Percentiles rank a stretch among this genome's conserved stretches.
Evolutionary conservation across 495 filamentous ascomycete genomes (phyloP).

Genomic region (Tetracladium setigerum): DNA sequence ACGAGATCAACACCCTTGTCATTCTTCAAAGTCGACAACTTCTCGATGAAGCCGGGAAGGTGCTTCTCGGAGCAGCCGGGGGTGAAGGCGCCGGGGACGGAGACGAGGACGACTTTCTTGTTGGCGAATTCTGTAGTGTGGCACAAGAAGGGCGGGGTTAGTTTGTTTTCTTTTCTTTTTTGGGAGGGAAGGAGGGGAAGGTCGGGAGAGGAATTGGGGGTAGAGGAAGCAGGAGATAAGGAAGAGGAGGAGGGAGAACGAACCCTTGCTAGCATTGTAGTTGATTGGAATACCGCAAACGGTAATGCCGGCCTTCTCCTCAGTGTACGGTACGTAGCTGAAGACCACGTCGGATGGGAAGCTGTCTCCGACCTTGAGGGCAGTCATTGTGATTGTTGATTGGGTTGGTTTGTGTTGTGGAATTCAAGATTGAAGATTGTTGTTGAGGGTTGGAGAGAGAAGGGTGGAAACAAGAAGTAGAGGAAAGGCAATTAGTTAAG

Average conservation of each 20-base stretch:
- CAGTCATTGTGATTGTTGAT: slow-evolving; percentile 49
- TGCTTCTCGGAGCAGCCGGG: slow-evolving; percentile 85
- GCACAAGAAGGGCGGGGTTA: neutral
- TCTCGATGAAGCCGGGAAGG: slow-evolving; percentile 77
- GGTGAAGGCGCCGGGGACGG: slow-evolving; percentile 92
- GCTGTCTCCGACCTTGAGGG: slow-evolving; percentile 68
- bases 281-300: slow-evolving; percentile 71
- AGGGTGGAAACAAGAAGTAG: too few species aligned
- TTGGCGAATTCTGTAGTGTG: slow-evolving; percentile 56
- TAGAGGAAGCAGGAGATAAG: neutral
- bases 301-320: slow-evolving; percentile 55
- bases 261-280: slow-evolving; percentile 73
- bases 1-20: slow-evolving; percentile 82
- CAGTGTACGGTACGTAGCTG: slow-evolving; percentile 65
- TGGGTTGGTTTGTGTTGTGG: too few species aligned
- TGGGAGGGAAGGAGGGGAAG: neutral
- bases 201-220: neutral
- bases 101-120: slow-evolving; percentile 89
- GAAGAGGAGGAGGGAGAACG: neutral
- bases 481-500: too few species aligned
- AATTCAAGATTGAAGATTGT: too few species aligned
- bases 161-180: neutral
- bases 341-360: slow-evolving; percentile 79
- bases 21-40: slow-evolving; percentile 57
- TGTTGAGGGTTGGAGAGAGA: too few species aligned